Evolutionary conservation across 2,329 filamentous ascomycete species (phyloP).

Genomic region (Phoma sp.): DNA sequence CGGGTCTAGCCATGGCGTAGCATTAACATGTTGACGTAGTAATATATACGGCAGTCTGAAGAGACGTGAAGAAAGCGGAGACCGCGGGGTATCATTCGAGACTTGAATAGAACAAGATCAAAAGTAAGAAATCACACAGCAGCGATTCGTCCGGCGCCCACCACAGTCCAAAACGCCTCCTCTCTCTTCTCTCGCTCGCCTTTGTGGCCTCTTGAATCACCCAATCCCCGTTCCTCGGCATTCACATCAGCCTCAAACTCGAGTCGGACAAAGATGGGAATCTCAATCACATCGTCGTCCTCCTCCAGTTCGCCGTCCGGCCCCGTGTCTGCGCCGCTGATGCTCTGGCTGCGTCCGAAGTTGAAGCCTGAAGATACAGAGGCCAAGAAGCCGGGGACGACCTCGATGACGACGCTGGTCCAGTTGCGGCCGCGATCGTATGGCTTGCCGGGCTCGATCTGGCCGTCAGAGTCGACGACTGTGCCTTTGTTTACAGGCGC

Average conservation of each 20-base stretch:
- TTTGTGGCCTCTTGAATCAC: slow-evolving; percentile 57
- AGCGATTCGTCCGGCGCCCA: slow-evolving; percentile 82
- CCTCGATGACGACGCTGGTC: slow-evolving; percentile 91
- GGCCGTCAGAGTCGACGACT: slow-evolving; percentile 30
- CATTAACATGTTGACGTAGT: no score
- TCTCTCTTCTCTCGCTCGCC: slow-evolving; percentile 78
- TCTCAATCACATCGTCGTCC: slow-evolving; percentile 76
- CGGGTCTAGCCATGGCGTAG: slow-evolving; percentile 9
- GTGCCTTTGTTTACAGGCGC: slow-evolving; percentile 44
- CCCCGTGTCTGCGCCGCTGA: slow-evolving; percentile 1
- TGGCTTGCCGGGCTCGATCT: slow-evolving; percentile 87
- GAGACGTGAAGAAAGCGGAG: background rate
- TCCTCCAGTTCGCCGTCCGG: slow-evolving; percentile 48
- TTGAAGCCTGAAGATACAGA: slow-evolving; percentile 4
- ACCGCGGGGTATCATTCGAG: slow-evolving; percentile 13
- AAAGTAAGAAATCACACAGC: slow-evolving; percentile 9
- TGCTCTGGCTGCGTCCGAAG: slow-evolving; percentile 8
- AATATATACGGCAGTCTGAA: no score
- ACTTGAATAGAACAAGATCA: background rate
- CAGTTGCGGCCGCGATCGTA: slow-evolving; percentile 94
- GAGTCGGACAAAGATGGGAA: slow-evolving; percentile 90
- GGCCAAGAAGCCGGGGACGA: slow-evolving; percentile 65
- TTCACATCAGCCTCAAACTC: slow-evolving; percentile 84
- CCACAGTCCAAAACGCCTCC: slow-evolving; percentile 92
- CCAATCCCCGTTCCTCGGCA: slow-evolving; percentile 53